phyloP scores from a whole-genome alignment of 2,329 filamentous ascomycete genomes.

The Sphaerulina musiva region DNA sequence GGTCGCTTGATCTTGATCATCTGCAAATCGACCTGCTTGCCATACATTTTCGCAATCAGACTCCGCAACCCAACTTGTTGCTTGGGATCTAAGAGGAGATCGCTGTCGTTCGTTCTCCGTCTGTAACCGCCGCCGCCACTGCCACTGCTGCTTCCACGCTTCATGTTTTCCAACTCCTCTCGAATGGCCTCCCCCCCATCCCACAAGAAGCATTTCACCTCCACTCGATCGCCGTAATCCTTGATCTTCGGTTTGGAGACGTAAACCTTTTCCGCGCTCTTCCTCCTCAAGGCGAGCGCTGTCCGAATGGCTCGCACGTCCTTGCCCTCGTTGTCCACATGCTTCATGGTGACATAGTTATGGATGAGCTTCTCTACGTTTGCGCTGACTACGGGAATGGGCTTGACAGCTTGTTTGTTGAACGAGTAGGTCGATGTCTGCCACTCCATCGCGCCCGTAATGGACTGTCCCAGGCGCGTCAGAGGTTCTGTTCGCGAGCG shows the following conservation, averaged over 20 bases:
- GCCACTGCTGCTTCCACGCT: background rate
- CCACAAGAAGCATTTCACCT: slow-evolving; percentile 24
- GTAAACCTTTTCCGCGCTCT: slow-evolving; percentile 23
- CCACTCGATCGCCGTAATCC: slow-evolving; percentile 24
- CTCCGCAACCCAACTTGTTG: slow-evolving; percentile 14
- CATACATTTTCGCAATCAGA: slow-evolving; percentile 23
- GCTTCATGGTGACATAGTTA: slow-evolving; percentile 20
- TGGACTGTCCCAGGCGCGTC: slow-evolving; percentile 16
- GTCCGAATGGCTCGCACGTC: slow-evolving; percentile 21
- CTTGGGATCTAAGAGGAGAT: slow-evolving; percentile 15
- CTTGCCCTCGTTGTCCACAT: slow-evolving; percentile 18
- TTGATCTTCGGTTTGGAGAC: slow-evolving; percentile 23
- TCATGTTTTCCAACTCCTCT: slow-evolving; percentile 5
- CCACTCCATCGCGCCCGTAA: slow-evolving; percentile 27
- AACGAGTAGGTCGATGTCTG: slow-evolving; percentile 25
- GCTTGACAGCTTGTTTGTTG: slow-evolving; percentile 24
- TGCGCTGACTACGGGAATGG: slow-evolving; percentile 19
- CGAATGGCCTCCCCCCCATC: slow-evolving; percentile 15
- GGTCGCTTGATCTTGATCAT: slow-evolving; percentile 26
- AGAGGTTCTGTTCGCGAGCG: slow-evolving; percentile 13
- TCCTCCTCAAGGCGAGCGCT: slow-evolving; percentile 19
- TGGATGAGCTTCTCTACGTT: slow-evolving; percentile 25
- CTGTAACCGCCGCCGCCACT: background rate
- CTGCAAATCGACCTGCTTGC: slow-evolving; percentile 30
- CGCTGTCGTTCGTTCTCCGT: slow-evolving; percentile 1